Base-by-base conservation (phyloP, 768 basidiomycete genomes). In the Tulasnella sp. region DNA sequence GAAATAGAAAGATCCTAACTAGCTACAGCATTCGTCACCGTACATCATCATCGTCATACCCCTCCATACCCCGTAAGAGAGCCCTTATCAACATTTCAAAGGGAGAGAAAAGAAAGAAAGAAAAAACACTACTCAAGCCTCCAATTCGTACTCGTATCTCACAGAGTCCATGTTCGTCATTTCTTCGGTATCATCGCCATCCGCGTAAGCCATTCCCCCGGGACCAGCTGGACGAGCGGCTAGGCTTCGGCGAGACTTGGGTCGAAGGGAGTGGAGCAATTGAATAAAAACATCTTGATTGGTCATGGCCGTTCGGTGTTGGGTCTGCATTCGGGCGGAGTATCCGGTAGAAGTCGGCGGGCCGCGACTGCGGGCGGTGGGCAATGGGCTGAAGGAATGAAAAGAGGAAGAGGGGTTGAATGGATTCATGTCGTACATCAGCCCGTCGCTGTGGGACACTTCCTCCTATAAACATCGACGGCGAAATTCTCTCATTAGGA, bases 371-470 rank as follows among this genome's bases (percentile, higher is more conserved):
- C 77, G 40, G 41, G 74, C 74, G 41, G 74, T 75, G 41, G 74
- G 46, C 58, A 64, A 42, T 22, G 64, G 46, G 44, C 42, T 48
- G 46, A 46, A 72, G 44, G 34, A 72, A 50, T 74, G 79, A 34
- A 48, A 42, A 58, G 78, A 34, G 50, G 79, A 73, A 73, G 79
- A 74, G n/a, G 79, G 48, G 72, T 50, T 48, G 48, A 80, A 80
- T 7, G 79, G 79, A 31, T 80, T 80, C 74, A 80, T 73, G 48
- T 80, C 79, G 50, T 74, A 80, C 79, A 74, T 80, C 74, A 80
- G 11, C 28, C 46, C 72, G 48, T 80, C 79, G 79, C 79, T 75
- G 40, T 80, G 79, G 72, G 69, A 75, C 8, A 80, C 79, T 80
- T 80, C 79, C 46, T 80, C 79, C 79, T 80, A n/a, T 54, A 48